Evolutionary conservation across 1,139 yeast genomes (phyloP).

Genomic region (Starmera stellimalicola): DNA sequence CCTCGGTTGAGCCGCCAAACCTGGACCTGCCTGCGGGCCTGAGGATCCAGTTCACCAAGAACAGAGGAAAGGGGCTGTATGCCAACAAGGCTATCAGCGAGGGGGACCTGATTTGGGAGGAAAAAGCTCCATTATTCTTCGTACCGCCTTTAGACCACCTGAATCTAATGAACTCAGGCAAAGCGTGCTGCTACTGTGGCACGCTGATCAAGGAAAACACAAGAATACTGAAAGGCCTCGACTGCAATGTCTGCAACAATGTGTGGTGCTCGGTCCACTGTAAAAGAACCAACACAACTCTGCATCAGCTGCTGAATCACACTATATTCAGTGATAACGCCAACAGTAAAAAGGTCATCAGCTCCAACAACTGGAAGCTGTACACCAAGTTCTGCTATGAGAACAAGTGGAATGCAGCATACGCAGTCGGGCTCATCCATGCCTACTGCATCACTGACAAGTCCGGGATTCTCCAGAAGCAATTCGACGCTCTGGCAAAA

Average conservation of each 20-base stretch:
- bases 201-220: constrained; percentile 34
- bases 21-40: constrained; percentile 39
- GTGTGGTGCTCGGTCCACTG: constrained; percentile 69
- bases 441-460: constrained; percentile 41
- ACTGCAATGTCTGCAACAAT: constrained; percentile 58
- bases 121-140: constrained; percentile 53
- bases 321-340: constrained; percentile 17
- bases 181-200: constrained; percentile 79
- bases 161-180: constrained; percentile 52
- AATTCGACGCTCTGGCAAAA: constrained; percentile 56
- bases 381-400: constrained; percentile 56
- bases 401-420: constrained; percentile 63
- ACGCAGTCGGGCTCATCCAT: constrained; percentile 51
- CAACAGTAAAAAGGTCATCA: constrained; percentile 25
- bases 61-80: constrained; percentile 41
- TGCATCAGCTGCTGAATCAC: constrained; percentile 59
- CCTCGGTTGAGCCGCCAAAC: constrained; percentile 43
- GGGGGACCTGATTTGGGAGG: constrained; percentile 49
- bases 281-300: constrained; percentile 34
- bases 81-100: constrained; percentile 34
- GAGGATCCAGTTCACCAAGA: constrained; percentile 33
- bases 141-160: constrained; percentile 67
- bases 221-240: constrained; percentile 42
- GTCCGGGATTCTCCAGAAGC: constrained; percentile 28
- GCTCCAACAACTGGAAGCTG: constrained; percentile 39